Evolutionary conservation across 2,329 filamentous ascomycete species (phyloP).

Genomic region (Fusarium solani-melongenae): DNA sequence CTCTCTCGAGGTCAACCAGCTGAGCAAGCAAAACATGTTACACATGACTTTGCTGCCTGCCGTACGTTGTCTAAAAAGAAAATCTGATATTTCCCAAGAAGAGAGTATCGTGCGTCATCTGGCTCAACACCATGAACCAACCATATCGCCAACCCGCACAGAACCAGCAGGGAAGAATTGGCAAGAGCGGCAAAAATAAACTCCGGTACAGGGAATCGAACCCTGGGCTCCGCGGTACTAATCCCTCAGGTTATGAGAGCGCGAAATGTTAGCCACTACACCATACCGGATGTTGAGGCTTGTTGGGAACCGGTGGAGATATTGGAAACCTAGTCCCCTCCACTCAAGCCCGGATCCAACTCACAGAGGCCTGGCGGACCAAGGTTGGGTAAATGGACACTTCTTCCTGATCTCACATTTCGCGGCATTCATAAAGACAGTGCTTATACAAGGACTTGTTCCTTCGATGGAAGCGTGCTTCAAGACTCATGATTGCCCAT

Average conservation of each 20-base stretch:
- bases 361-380: background rate
- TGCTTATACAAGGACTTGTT: background rate
- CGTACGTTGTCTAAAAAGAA: too few relatives aligned
- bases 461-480: background rate
- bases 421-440: background rate
- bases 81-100: background rate
- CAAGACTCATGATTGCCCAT: background rate
- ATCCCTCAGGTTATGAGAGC: conserved; percentile 38
- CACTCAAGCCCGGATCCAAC: background rate
- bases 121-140: background rate
- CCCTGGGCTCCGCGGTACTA: background rate
- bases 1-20: too few relatives aligned
- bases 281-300: conserved; percentile 43
- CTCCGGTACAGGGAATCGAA: background rate
- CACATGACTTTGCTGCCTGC: too few relatives aligned
- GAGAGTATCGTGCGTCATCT: background rate
- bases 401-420: background rate
- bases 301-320: background rate
- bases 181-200: background rate
- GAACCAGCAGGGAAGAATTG: background rate
- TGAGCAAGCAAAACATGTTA: too few relatives aligned
- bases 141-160: background rate
- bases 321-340: background rate
- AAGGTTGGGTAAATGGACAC: background rate
- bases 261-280: conserved; percentile 51